phyloP scores from a whole-genome alignment of 768 basidiomycete genomes.

The Trametes cubensis region DNA sequence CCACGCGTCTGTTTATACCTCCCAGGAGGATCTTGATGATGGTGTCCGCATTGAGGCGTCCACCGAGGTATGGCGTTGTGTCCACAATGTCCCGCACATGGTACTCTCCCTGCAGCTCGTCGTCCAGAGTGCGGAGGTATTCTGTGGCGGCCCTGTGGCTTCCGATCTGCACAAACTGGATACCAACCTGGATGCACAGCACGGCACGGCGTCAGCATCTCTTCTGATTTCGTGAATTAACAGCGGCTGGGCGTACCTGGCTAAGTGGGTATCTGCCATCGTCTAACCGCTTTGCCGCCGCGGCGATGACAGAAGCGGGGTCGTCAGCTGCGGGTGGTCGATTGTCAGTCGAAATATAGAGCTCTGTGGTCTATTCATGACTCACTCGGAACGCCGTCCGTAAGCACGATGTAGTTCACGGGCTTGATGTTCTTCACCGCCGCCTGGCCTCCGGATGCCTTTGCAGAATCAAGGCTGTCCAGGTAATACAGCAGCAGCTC shows the following conservation, averaged over 20 bases:
- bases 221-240: not conserved
- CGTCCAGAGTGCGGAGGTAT: constrained; percentile 58
- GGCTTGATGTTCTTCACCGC: constrained; percentile 48
- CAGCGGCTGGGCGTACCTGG: constrained; percentile 43
- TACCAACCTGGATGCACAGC: constrained; percentile 49
- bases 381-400: constrained; percentile 65
- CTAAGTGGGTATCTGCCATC: constrained; percentile 50
- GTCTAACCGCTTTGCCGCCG: constrained; percentile 54
- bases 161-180: constrained; percentile 78
- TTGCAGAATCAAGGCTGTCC: constrained; percentile 37
- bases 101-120: constrained; percentile 48
- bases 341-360: not conserved
- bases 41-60: constrained; percentile 46
- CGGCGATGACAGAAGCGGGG: constrained; percentile 50
- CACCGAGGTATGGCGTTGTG: constrained; percentile 56
- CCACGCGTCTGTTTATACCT: constrained; percentile 62
- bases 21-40: constrained; percentile 68
- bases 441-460: constrained; percentile 22
- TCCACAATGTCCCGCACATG: constrained; percentile 69
- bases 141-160: constrained; percentile 42
- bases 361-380: not conserved
- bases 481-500: constrained; percentile 43
- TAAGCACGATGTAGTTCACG: constrained; percentile 61
- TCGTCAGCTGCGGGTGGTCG: constrained; percentile 48
- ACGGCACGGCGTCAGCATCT: not conserved